phyloP scores from a whole-genome alignment of 805 yeast genomes.

The Crinitomyces ghanaensis region DNA sequence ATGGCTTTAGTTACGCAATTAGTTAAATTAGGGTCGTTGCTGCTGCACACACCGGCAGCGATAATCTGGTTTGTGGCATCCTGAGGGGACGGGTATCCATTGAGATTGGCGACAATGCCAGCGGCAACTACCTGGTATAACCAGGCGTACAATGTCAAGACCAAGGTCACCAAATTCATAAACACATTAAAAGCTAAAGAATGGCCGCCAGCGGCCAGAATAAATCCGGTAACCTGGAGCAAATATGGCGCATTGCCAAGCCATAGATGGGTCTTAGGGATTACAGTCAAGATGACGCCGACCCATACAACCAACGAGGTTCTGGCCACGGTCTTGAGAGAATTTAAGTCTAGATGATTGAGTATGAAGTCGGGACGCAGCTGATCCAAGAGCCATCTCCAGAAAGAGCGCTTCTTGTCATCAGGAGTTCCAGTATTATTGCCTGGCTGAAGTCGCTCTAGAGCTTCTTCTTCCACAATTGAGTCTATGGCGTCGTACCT shows the following conservation, averaged over 20 bases:
- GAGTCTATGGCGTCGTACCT: too few species aligned
- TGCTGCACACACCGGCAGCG: slow-evolving; percentile 17
- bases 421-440: too few species aligned
- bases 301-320: slow-evolving; percentile 22
- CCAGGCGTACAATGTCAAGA: slow-evolving; percentile 13
- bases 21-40: slow-evolving; percentile 5
- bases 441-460: too few species aligned
- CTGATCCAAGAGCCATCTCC: slow-evolving; percentile 4
- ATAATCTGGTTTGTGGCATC: slow-evolving; percentile 10
- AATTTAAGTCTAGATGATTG: slow-evolving; percentile 17
- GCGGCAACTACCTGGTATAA: slow-evolving; percentile 12
- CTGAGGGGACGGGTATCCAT: slow-evolving; percentile 14
- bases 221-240: slow-evolving; percentile 16
- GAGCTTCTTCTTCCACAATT: too few species aligned
- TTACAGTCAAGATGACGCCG: slow-evolving; percentile 13
- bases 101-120: slow-evolving; percentile 18
- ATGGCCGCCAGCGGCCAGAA: slow-evolving; percentile 20
- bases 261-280: slow-evolving; percentile 14
- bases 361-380: slow-evolving; percentile 13
- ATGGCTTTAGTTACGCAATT: slow-evolving; percentile 14
- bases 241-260: slow-evolving; percentile 21
- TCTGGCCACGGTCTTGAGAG: slow-evolving; percentile 16
- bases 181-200: slow-evolving; percentile 15
- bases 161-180: slow-evolving; percentile 9
- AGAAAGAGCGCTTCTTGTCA: too few species aligned